Base-by-base conservation (phyloP, 2,329 filamentous ascomycete species). In the Phaeoacremonium minimum region DNA sequence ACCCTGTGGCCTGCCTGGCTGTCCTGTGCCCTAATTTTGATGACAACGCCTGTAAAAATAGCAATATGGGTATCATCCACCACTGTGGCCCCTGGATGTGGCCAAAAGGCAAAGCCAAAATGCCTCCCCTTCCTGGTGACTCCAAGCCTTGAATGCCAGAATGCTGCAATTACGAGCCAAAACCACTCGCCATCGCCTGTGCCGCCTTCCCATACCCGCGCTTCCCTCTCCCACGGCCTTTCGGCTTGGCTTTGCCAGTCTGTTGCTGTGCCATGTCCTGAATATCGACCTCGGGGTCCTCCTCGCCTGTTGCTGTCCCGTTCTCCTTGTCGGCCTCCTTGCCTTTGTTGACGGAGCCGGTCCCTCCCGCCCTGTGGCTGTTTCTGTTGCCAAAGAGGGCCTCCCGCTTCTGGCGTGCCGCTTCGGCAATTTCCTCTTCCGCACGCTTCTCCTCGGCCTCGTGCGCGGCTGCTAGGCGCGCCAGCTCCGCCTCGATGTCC, bases 401-500 rank as follows among this genome's bases (percentile, higher is more conserved):
- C 49, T 73, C 69, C 18, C 61, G 59, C 62, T 64, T 69, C 59
- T 63, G 63, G 41, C 61, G 57, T 53, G 66, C 67, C 33, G 66
- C 58, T 47, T 71, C 69, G 14, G 63, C 67, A 48, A 66, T 66
- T 48, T 71, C 68, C 46, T 69, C 70, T 20, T 57, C 61, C 36
- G 61, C 64, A 40, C 63, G 67, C 51, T 71, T 58, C 43, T 67
- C 55, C 41, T 63, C 58, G 15, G 61, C 65, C 42, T 67, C 58
- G 42, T 73, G 67, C 48, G 70, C 64, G 34, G 59, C 55, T 37
- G 63, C 60, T 15, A 65, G 56, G 32, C 46, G 45, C 15, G 56
- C 57, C 33, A 65, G 70, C 54, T 80, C 77, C 8, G 69, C 74
- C 46, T 75, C 64, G 45, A 80, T 75, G 33, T 60, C 64, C 50